A percentile compares a stretch with the other conserved stretches of the same genome.
These are phyloP conservation scores for Talaromyces thailandensis DNA, from an alignment of 495 filamentous ascomycete species.

Conservation along the genomic window DNA sequence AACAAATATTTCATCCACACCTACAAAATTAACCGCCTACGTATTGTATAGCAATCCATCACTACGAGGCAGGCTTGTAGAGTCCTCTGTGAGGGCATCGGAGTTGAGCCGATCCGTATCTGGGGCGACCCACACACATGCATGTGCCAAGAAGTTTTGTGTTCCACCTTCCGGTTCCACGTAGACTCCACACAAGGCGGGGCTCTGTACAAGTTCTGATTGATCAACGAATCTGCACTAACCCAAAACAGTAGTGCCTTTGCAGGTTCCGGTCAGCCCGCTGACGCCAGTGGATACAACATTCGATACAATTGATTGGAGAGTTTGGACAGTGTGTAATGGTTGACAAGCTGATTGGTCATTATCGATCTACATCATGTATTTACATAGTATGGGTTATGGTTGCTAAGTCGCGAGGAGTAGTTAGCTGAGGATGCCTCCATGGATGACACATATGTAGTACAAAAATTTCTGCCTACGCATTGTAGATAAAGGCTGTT, in stretches of 20 bases:
- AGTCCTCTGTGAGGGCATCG: neutral
- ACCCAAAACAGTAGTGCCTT: neutral
- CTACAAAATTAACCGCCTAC: too few relatives aligned
- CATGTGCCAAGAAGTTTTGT: neutral
- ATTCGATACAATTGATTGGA: neutral
- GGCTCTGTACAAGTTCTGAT: neutral
- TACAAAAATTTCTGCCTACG: neutral
- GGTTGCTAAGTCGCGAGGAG: neutral
- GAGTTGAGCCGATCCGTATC: neutral
- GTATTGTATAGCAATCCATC: too few relatives aligned
- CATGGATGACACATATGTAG: neutral
- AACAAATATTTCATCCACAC: neutral
- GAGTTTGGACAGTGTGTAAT: neutral
- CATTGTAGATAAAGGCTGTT: neutral
- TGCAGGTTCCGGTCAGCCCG: neutral
- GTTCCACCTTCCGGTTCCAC: too few relatives aligned
- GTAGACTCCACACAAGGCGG: too few relatives aligned
- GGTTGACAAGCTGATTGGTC: neutral
- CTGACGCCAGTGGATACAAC: neutral
- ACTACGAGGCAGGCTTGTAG: neutral
- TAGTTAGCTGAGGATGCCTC: neutral
- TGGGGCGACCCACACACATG: neutral
- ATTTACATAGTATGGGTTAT: neutral
- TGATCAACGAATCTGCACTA: neutral
- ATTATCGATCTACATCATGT: neutral